Base-by-base conservation (phyloP, 495 filamentous ascomycete genomes). In the Penicillium taxi region DNA sequence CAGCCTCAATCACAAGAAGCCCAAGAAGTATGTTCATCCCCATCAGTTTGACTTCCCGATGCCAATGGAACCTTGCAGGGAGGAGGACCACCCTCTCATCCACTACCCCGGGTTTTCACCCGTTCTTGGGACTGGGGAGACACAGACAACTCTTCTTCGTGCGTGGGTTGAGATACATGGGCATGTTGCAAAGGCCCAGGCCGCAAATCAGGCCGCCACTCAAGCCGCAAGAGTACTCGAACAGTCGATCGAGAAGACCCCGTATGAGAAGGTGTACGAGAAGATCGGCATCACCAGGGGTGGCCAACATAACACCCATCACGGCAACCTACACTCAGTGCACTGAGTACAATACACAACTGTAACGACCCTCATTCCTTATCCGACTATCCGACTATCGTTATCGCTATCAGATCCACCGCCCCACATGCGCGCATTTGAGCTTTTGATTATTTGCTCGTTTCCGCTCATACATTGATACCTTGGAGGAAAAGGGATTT, bases 361-460 rank as follows among this genome's bases (percentile, higher is more conserved):
- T n/a, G n/a, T n/a, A n/a, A n/a, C n/a, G n/a, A n/a, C n/a, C n/a
- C n/a, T n/a, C n/a, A n/a, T n/a, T n/a, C n/a, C n/a, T n/a, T n/a
- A n/a, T n/a, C n/a, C n/a, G n/a, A n/a, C n/a, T n/a, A n/a, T n/a
- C n/a, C n/a, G n/a, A n/a, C n/a, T n/a, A n/a, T n/a, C n/a, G n/a
- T n/a, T n/a, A n/a, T n/a, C n/a, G n/a, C n/a, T n/a, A n/a, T n/a
- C n/a, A n/a, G n/a, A 26, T 29, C 35, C 35, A 21, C 18, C 21
- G n/a, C 29, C 20, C 35, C 40, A 39, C 40, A 36, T 42, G 39
- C 25, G 45, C 39, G 33, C 32, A 48, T 48, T 46, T 46, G 43
- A 46, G 43, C 32, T 46, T 39, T 29, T 25, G 37, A 37, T 35
- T 37, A 53, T 48, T 17, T 54, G 53, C 53, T 56, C 50, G 44